Base-by-base conservation (phyloP, 139 green algal genomes). In the Gonium pectorale region DNA sequence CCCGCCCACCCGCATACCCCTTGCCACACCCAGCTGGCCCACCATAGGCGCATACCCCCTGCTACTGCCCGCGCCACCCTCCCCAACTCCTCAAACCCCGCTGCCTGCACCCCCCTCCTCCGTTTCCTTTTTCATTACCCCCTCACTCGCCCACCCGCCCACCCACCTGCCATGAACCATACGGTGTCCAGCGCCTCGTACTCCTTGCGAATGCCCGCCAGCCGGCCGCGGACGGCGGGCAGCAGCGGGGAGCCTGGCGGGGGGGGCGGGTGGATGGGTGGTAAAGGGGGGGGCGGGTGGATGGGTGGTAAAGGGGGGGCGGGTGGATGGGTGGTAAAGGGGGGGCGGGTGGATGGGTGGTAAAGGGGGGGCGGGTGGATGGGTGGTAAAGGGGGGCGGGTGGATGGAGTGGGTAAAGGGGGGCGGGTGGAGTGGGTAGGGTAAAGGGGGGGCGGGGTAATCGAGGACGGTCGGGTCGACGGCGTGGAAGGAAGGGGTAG, bases 171-270 rank as follows among this genome's bases (percentile, higher is more conserved):
- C 88, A 88, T 90, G 75, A 87, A 89, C 84, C 88, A 89, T 27
- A 89, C 96, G 3, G 94, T 97, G 87, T 99, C 97, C 69, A 98
- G 92, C 90, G 97, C 95, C 64, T 95, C 85, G 74, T 97, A 98
- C 88, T 98, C 96, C 79, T 94, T 89, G 56, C 89, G 44, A 69
- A 98, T 98, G 80, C 94, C 90, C 77, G 89, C 79, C 56, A 95
- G 86, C 19, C 95, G 89, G 60, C 92, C 84, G 13, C 90, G 83
- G 43, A 98, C 89, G 31, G 93, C 87, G 8, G 68, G 80, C 27
- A 97, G 71, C 44, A 98, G 87, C 0, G 97, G 95, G 67, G 90
- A 96, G 37, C 96, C 96, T 78, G 89, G 38, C 7, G 22, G 40
- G 40, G 21, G 24, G 56, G 24, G 56, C n/a, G 21, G 24, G 56